Conservation (phyloP, 164 flowering plant genomes). For the Sedum album region DNA sequence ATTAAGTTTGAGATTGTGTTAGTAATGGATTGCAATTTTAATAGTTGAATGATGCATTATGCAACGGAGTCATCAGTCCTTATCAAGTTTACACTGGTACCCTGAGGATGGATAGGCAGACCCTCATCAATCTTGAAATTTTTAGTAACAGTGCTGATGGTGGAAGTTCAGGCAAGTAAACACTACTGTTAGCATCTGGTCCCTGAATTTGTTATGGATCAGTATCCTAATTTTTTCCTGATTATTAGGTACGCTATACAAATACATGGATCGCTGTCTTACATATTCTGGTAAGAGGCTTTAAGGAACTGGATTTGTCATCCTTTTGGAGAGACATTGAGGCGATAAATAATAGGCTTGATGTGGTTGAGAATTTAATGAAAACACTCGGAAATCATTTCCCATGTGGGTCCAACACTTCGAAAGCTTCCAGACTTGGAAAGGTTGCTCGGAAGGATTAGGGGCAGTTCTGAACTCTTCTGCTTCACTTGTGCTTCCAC, state of each 20-base stretch:
- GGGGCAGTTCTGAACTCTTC: conserved; percentile 58
- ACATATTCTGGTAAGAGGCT: conserved; percentile 85
- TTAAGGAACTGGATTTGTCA: conserved; percentile 84
- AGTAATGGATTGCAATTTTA: conserved; percentile 4
- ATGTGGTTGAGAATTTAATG: conserved; percentile 60
- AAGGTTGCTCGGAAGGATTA: conserved; percentile 78
- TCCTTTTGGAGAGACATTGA: conserved; percentile 66
- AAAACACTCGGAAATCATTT: conserved; percentile 40
- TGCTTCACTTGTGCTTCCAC: conserved; percentile 47
- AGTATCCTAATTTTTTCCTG: not conserved
- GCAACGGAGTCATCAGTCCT: conserved; percentile 64
- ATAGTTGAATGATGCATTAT: conserved; percentile 72
- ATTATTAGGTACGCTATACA: conserved; percentile 70
- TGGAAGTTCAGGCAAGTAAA: conserved; percentile 63
- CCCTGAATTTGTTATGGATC: not conserved
- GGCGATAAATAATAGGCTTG: conserved; percentile 62
- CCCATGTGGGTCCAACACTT: conserved; percentile 48
- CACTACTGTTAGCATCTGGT: not conserved
- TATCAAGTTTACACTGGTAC: conserved; percentile 71
- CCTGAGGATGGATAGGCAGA: conserved; percentile 93
- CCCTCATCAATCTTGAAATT: conserved; percentile 85
- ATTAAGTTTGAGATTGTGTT: conserved; percentile 1
- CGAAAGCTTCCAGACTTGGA: conserved; percentile 85
- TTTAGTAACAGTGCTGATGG: conserved; percentile 84
- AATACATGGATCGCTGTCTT: conserved; percentile 72